A percentile compares a stretch with the other conserved stretches of the same genome.
phyloP scores from a whole-genome alignment of 1,284 basidiomycete species.

The Irpex sp. region DNA sequence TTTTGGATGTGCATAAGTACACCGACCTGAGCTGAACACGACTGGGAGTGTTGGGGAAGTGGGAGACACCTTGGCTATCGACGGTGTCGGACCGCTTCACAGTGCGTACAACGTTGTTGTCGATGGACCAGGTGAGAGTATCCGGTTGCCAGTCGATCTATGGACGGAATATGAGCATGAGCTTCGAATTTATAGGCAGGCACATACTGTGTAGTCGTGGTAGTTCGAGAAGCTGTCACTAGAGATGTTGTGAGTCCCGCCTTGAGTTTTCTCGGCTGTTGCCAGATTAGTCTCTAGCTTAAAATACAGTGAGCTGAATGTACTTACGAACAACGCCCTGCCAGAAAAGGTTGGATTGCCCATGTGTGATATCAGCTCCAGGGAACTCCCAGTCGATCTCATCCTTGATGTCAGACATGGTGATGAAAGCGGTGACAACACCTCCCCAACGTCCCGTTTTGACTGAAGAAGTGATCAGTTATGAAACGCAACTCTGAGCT shows the following conservation, averaged over 20 bases:
- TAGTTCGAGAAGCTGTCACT: conserved; percentile 63
- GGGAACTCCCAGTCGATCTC: conserved; percentile 87
- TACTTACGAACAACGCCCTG: conserved; percentile 67
- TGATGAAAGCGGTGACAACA: conserved; percentile 79
- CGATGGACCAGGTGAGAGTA: conserved; percentile 59
- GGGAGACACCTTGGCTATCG: conserved; percentile 41
- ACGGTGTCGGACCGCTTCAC: conserved; percentile 56
- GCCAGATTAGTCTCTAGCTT: not conserved
- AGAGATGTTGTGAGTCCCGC: conserved; percentile 39
- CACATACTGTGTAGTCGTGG: conserved; percentile 69
- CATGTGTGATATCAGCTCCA: conserved; percentile 51
- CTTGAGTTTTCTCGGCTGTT: conserved; percentile 38
- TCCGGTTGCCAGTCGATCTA: conserved; percentile 78
- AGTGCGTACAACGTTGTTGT: conserved; percentile 66
- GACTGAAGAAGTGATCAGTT: conserved; percentile 32
- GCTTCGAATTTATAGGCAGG: not conserved
- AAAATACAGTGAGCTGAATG: not conserved
- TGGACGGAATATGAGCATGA: not conserved
- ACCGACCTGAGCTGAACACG: conserved; percentile 80
- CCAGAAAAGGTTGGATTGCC: conserved; percentile 78
- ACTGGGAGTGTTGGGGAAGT: conserved; percentile 73
- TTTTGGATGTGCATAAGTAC: conserved; percentile 7
- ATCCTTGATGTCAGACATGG: conserved; percentile 80
- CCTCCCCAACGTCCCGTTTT: conserved; percentile 69
- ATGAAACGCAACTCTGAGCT: not conserved